phyloP scores from a whole-genome alignment of 495 filamentous ascomycete species.

The Oidiodendron maius region DNA sequence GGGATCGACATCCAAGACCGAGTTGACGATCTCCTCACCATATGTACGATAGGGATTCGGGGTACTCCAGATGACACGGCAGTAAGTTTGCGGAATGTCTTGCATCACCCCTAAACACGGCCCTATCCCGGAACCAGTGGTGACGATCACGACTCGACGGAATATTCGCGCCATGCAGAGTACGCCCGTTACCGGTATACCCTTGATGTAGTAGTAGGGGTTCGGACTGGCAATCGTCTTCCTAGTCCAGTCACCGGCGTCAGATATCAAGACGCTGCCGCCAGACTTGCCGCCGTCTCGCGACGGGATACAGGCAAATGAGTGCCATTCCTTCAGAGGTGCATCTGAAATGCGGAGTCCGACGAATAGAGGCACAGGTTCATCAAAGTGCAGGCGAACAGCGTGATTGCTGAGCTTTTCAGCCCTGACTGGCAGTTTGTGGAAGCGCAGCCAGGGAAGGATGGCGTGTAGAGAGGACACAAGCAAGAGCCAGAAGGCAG shows the following conservation, averaged over 20 bases:
- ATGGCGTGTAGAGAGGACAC: conserved; percentile 51
- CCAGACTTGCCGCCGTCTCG: conserved; percentile 24
- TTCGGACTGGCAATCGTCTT: conserved; percentile 56
- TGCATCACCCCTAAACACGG: conserved; percentile 14
- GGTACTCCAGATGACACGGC: conserved; percentile 39
- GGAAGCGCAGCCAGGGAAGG: conserved; percentile 64
- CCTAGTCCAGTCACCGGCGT: conserved; percentile 55
- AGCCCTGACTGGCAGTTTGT: conserved; percentile 50
- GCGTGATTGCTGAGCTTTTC: conserved; percentile 60
- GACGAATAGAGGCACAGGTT: conserved; percentile 50
- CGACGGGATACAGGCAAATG: conserved; percentile 70
- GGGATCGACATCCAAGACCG: conserved; percentile 31
- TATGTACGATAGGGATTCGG: conserved; percentile 37
- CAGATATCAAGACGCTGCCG: conserved; percentile 68
- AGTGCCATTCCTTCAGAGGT: conserved; percentile 72
- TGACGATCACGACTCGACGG: conserved; percentile 62
- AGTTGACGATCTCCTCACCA: conserved; percentile 34
- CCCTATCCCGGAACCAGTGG: conserved; percentile 76
- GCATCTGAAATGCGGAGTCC: conserved; percentile 47
- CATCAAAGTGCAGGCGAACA: conserved; percentile 63
- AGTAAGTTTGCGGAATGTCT: conserved; percentile 1
- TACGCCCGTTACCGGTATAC: conserved; percentile 56
- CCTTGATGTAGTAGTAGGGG: conserved; percentile 44
- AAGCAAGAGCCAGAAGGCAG: conserved; percentile 65
- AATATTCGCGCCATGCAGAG: conserved; percentile 69